Percentiles rank a stretch among this genome's conserved stretches.
These are phyloP conservation scores for Colletotrichum tabaci DNA, from an alignment of 2,329 filamentous ascomycete species.

Conservation along the genomic window DNA sequence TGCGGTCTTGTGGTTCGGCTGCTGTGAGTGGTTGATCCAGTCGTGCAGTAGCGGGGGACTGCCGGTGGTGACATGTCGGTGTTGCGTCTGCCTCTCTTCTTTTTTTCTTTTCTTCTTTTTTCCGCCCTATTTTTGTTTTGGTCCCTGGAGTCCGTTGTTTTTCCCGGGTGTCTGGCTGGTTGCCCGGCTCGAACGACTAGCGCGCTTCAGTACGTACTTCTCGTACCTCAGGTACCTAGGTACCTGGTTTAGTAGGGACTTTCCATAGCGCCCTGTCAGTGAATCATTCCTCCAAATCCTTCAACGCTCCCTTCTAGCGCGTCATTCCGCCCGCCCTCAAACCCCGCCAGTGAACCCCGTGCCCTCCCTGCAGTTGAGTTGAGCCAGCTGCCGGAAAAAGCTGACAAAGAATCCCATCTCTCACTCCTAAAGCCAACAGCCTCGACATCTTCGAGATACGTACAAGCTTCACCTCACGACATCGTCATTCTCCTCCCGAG, in stretches of 20 bases:
- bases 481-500: background rate
- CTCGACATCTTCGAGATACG: background rate
- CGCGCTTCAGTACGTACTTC: constrained; percentile 21
- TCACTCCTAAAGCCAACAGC: background rate
- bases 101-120: constrained; percentile 27
- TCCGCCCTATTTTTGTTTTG: constrained; percentile 34
- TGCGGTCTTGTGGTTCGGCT: no score
- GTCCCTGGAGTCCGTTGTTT: constrained; percentile 5
- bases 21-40: background rate
- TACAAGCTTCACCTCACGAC: no score
- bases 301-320: constrained; percentile 16
- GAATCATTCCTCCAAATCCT: background rate
- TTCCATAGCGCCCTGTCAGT: no score
- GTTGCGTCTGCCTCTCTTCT: background rate
- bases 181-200: constrained; percentile 29
- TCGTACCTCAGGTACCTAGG: background rate
- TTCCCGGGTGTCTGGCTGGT: constrained; percentile 28
- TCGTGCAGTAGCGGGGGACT: background rate
- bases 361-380: constrained; percentile 19
- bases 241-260: no score
- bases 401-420: constrained; percentile 23
- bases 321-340: constrained; percentile 27
- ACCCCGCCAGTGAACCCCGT: constrained; percentile 35
- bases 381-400: constrained; percentile 9
- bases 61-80: constrained; percentile 21